Conservation (phyloP, 345 rosid species). For the Kandelia obovata region DNA sequence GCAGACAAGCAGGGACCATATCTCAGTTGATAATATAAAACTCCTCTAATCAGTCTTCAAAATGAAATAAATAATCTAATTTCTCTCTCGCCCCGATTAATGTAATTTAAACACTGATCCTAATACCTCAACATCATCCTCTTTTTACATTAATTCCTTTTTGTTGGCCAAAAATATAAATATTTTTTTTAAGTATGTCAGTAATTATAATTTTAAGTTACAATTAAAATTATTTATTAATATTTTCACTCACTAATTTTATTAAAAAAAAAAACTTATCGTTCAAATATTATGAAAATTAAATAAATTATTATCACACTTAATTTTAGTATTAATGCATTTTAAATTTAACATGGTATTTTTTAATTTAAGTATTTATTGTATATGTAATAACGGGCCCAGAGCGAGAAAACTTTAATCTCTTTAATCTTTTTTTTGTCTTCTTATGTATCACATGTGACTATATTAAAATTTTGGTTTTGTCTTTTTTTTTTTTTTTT, state of each 20-base stretch:
- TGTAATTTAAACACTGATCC: conserved; percentile 45
- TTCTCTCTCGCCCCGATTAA: conserved; percentile 4
- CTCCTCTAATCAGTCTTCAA: conserved; percentile 43
- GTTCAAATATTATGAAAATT: no score
- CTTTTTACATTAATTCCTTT: background rate
- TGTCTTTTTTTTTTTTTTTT: conserved; percentile 18
- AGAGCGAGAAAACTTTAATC: background rate
- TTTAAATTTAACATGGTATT: no score
- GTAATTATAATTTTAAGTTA: no score
- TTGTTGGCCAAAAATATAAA: no score
- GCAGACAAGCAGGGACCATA: conserved; percentile 30
- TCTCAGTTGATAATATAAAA: conserved; percentile 49
- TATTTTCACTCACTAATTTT: no score
- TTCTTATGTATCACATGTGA: conserved; percentile 12
- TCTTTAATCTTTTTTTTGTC: conserved; percentile 24
- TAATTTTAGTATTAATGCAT: no score
- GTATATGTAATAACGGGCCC: no score
- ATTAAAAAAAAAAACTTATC: no score
- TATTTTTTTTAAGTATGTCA: no score
- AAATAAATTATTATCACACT: no score
- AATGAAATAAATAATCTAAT: conserved; percentile 22
- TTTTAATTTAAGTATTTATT: no score
- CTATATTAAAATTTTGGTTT: conserved; percentile 21
- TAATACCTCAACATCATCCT: conserved; percentile 35
- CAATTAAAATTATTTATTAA: no score